A percentile compares a stretch with the other conserved stretches of the same genome.
phyloP scores from a whole-genome alignment of 2,329 filamentous ascomycete genomes.

The Cladosporium phlei region DNA sequence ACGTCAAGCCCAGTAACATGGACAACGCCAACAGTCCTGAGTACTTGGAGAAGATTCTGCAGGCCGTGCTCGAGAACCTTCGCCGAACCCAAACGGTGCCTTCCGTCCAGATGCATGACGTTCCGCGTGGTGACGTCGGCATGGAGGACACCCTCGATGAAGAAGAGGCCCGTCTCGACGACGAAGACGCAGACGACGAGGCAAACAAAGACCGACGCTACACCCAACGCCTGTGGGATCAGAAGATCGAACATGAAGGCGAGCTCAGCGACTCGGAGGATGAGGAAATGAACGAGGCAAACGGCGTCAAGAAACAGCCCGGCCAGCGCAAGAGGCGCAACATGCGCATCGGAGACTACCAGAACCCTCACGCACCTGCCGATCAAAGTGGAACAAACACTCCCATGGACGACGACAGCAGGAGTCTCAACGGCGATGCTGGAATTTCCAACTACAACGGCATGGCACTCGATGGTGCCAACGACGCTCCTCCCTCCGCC shows the following conservation, averaged over 20 bases:
- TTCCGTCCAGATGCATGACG: conserved; percentile 61
- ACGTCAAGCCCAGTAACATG: conserved; percentile 67
- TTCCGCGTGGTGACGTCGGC: conserved; percentile 53
- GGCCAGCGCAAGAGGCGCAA: conserved; percentile 48
- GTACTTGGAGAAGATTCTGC: conserved; percentile 64
- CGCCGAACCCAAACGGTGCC: conserved; percentile 57
- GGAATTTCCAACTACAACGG: conserved; percentile 14
- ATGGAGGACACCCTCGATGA: conserved; percentile 58
- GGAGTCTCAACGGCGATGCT: conserved; percentile 29
- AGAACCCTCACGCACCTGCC: conserved; percentile 50
- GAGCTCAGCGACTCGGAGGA: conserved; percentile 80
- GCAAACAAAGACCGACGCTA: conserved; percentile 77
- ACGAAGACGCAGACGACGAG: conserved; percentile 77
- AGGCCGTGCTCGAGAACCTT: conserved; percentile 62
- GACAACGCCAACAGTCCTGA: conserved; percentile 66
- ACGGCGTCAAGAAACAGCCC: conserved; percentile 61
- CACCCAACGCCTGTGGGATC: conserved; percentile 78
- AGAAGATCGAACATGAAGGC: conserved; percentile 63
- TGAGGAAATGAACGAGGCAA: conserved; percentile 69
- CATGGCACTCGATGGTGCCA: conserved; percentile 28
- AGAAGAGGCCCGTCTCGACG: conserved; percentile 60
- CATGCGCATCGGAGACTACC: conserved; percentile 59
- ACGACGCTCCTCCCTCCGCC: conserved; percentile 18
- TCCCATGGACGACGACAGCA: conserved; percentile 27
- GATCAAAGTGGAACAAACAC: conserved; percentile 50